phyloP scores from a whole-genome alignment of 352 stramenopile species.

The Pythium grandisporangium region DNA sequence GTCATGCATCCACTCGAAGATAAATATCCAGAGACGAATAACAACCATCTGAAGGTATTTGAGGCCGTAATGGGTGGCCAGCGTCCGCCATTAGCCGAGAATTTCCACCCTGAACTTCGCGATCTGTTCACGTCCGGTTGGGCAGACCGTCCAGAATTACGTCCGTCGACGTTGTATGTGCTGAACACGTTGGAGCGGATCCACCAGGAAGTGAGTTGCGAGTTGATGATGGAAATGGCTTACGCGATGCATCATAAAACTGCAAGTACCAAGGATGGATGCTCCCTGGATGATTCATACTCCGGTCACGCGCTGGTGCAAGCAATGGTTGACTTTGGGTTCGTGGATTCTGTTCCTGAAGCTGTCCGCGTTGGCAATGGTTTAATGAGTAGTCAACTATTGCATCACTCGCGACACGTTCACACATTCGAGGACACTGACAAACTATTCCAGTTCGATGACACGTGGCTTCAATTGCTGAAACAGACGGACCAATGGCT shows the following conservation, averaged over 20 bases:
- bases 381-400: slow-evolving; percentile 51
- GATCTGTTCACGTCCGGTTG: slow-evolving; percentile 45
- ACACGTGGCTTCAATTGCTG: slow-evolving; percentile 14
- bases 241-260: slow-evolving; percentile 8
- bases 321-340: slow-evolving; percentile 45
- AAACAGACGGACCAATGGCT: background rate
- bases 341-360: slow-evolving; percentile 39
- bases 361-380: slow-evolving; percentile 44
- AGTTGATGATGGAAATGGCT: slow-evolving; percentile 23
- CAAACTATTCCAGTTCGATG: slow-evolving; percentile 46
- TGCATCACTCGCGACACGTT: slow-evolving; percentile 46
- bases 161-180: slow-evolving; percentile 9
- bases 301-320: slow-evolving; percentile 44
- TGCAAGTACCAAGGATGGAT: slow-evolving; percentile 10
- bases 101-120: slow-evolving; percentile 23
- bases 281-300: slow-evolving; percentile 18
- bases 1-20: slow-evolving; percentile 38
- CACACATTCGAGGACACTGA: slow-evolving; percentile 34
- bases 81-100: slow-evolving; percentile 29
- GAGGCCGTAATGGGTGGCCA: slow-evolving; percentile 49
- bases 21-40: slow-evolving; percentile 44
- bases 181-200: slow-evolving; percentile 24
- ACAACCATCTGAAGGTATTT: slow-evolving; percentile 64
- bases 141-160: slow-evolving; percentile 32
- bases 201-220: slow-evolving; percentile 29